These are phyloP conservation scores for Sicyos baderoa DNA, from an alignment of 306 rosid genomes.

Conservation along the genomic window DNA sequence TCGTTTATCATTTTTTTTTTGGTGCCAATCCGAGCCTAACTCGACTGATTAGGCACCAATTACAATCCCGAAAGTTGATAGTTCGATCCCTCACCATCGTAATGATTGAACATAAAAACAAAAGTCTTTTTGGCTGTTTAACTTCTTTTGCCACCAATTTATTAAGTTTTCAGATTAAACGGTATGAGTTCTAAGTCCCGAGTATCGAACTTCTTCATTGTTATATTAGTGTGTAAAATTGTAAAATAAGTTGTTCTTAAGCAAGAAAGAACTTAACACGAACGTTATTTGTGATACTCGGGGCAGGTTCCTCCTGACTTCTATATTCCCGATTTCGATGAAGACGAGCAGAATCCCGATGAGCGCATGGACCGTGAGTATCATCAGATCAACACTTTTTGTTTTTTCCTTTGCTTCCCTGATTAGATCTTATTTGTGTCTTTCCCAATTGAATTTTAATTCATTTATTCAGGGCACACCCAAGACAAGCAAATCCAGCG, in stretches of 20 bases:
- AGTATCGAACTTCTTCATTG: neutral
- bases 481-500: conserved; percentile 91
- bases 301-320: conserved; percentile 92
- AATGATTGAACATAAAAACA: neutral
- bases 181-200: too few species aligned
- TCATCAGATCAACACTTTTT: neutral
- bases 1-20: neutral
- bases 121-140: neutral
- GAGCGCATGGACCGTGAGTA: conserved; percentile 87
- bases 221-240: neutral
- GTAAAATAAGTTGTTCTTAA: too few species aligned
- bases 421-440: neutral
- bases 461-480: conserved; percentile 53
- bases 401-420: neutral
- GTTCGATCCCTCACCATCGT: neutral
- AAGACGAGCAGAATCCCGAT: conserved; percentile 92
- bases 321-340: conserved; percentile 84
- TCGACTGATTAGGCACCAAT: neutral
- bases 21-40: neutral
- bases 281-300: neutral
- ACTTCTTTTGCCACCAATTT: neutral
- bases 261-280: too few species aligned
- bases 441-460: conserved; percentile 6
- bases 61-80: neutral
- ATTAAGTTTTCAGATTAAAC: neutral